Evolutionary conservation across 2,329 filamentous ascomycete species (phyloP).

Genomic region (Fusarium circinatum): DNA sequence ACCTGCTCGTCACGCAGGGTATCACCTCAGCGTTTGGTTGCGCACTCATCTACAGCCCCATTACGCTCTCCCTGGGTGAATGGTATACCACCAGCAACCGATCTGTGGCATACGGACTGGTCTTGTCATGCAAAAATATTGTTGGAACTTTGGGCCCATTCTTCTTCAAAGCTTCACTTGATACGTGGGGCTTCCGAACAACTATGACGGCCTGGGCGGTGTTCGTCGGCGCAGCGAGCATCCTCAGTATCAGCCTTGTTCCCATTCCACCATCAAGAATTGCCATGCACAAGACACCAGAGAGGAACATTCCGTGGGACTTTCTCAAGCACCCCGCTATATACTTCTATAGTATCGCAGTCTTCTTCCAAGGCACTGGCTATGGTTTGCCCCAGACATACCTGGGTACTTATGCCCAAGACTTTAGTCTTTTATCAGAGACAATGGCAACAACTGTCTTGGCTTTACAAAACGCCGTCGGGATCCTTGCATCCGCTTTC

Average conservation of each 20-base stretch:
- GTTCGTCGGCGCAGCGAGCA: not conserved
- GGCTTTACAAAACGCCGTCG: not conserved
- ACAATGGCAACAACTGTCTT: not conserved
- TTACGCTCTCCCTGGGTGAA: not conserved
- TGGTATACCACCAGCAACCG: not conserved
- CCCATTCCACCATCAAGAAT: not conserved
- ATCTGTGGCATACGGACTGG: not conserved
- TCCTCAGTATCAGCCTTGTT: conserved; percentile 1
- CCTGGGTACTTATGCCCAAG: not conserved
- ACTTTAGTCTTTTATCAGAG: not conserved
- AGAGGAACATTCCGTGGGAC: not conserved
- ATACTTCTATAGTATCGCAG: not conserved
- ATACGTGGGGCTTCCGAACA: not conserved
- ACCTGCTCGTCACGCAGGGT: not conserved
- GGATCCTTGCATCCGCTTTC: not conserved
- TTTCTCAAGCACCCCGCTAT: not conserved
- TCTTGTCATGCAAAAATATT: not conserved
- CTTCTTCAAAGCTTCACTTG: not conserved
- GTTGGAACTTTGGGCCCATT: not conserved
- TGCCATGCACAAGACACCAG: not conserved
- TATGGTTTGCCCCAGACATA: not conserved
- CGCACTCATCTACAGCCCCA: not conserved
- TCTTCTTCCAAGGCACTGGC: not conserved
- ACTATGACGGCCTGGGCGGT: not conserved
- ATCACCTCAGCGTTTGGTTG: not conserved